Evolutionary conservation across 768 basidiomycete genomes (phyloP).

Genomic region (Boletus sp.): DNA sequence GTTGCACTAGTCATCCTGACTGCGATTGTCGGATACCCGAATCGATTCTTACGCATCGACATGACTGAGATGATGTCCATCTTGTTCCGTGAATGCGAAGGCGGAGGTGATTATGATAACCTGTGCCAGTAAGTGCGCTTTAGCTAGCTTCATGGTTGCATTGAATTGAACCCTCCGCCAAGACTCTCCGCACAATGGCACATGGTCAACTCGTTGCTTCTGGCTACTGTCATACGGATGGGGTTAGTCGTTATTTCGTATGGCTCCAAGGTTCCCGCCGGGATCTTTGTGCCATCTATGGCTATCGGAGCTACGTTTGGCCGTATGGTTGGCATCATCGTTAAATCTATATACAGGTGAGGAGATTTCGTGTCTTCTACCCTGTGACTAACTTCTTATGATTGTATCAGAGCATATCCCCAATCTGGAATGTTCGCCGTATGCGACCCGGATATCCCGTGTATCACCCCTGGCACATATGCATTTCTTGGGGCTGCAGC

Average conservation of each 20-base stretch:
- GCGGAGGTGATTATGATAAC: slow-evolving; percentile 85
- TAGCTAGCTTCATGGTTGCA: background rate
- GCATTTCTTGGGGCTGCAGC: slow-evolving; percentile 97
- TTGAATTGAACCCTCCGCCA: slow-evolving; percentile 9
- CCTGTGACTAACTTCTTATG: background rate
- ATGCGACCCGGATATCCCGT: slow-evolving; percentile 89
- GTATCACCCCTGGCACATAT: slow-evolving; percentile 98
- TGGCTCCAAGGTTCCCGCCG: slow-evolving; percentile 94
- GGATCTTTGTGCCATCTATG: slow-evolving; percentile 99
- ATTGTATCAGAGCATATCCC: slow-evolving; percentile 62
- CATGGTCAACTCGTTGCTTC: slow-evolving; percentile 86
- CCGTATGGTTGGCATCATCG: slow-evolving; percentile 93
- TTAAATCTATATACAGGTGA: slow-evolving; percentile 87
- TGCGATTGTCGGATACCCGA: slow-evolving; percentile 89
- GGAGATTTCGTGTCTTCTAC: slow-evolving; percentile 26
- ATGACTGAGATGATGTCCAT: slow-evolving; percentile 98
- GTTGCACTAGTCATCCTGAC: slow-evolving; percentile 84
- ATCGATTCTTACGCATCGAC: slow-evolving; percentile 91
- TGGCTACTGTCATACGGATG: slow-evolving; percentile 87
- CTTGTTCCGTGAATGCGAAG: slow-evolving; percentile 94
- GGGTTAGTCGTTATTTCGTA: slow-evolving; percentile 89
- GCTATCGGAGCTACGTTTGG: slow-evolving; percentile 97
- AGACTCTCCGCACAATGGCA: slow-evolving; percentile 91
- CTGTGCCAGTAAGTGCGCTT: slow-evolving; percentile 82
- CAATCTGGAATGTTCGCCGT: slow-evolving; percentile 84